Base-by-base conservation (phyloP, 73 alveolate genomes). In the Paramecium tetraurelia region DNA sequence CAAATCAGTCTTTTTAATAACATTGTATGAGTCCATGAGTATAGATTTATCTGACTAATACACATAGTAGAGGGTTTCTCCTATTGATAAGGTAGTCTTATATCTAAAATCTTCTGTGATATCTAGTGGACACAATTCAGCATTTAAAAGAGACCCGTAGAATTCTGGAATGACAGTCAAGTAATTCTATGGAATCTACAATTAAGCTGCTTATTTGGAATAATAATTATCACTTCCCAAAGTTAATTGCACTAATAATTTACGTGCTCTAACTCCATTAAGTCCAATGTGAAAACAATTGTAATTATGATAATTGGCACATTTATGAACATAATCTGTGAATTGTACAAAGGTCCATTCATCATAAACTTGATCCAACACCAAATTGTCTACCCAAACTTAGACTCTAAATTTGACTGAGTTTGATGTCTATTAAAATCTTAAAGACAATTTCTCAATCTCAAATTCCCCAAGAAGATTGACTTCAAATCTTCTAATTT, bases 291-390 rank as follows among this genome's bases (percentile, higher is more conserved):
- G 70, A 22, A 80, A 46, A 24, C 90, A 80, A 80, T 80, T 80
- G 7, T 72, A 72, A 72, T 33, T 80, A 44, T 24, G 87, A 35
- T 14, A 22, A 35, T 75, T 41, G 9, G 59, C 38, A 75, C 59
- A n/a, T 38, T 22, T 75, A 75, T 35, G 87, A 33, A 63, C 84
- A 75, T 75, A 80, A 14, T 80, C 63, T n/a, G 76, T 80, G 18
- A 80, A 80, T 80, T 80, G 14, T 9, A 80, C 72, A 46, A 80
- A 80, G 7, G 72, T 43, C 70, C 72, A 80, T 80, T 80, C 90
- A 31, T 40, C 46, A 44, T 43, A 80, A 12, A 22, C 46, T 41
- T 80, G 22, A 24, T 80, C 90, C 11, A 44, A 80, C 0, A 44
- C 43, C 14, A 80, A 24, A 44, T 80, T 21, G 10, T 80, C 75